Base-by-base conservation (phyloP, 2,329 filamentous ascomycete genomes). In the Trichoderma sp. region DNA sequence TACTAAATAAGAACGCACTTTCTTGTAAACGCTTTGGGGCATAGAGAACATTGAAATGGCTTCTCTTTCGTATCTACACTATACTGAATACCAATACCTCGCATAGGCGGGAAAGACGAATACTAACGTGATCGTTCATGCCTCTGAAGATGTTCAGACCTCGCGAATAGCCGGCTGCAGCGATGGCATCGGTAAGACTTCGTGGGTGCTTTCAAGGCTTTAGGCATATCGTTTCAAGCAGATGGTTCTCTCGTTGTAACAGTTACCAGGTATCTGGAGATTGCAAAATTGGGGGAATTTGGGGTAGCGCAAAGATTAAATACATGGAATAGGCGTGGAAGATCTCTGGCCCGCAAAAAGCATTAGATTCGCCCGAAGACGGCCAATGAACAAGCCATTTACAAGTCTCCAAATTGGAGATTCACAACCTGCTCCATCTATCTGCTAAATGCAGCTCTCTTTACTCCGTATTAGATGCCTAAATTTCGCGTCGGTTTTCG, bases 61-160 rank as follows among this genome's bases (percentile, higher is more conserved):
- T 66, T 66, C 63, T 66, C 63, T 45, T 66, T 66, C 7, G 63
- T 66, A 45, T 66, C 63, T 66, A 41, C 35, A 29, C 63, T 65
- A 18, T 6, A 12, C 14, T 66, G 6, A 66, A 12, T 31, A 66
- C 63, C 16, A 27, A 66, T 21, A 29, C 11, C 12, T 9, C 6
- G 16, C 24, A 24, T 18, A 27, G 38, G 35, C 8, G 35, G 21
- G 9, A 24, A 29, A n/a, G 0, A 29, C 9, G 16, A 12, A 24
- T 41, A 45, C 63, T 18, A 33, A 66, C 63, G 63, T n/a, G 63
- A 66, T 29, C 63, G 31, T 45, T 45, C 63, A 45, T 66, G 63
- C 16, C 63, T 45, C 35, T 66, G 63, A 18, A 66, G 63, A 18
- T 66, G 63, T 14, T 45, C 63, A 9, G 63, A 66, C 35, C 63